Evolutionary conservation across 192 early-diverging fungal genomes (phyloP).

Genomic region (Entomortierella parvispora): DNA sequence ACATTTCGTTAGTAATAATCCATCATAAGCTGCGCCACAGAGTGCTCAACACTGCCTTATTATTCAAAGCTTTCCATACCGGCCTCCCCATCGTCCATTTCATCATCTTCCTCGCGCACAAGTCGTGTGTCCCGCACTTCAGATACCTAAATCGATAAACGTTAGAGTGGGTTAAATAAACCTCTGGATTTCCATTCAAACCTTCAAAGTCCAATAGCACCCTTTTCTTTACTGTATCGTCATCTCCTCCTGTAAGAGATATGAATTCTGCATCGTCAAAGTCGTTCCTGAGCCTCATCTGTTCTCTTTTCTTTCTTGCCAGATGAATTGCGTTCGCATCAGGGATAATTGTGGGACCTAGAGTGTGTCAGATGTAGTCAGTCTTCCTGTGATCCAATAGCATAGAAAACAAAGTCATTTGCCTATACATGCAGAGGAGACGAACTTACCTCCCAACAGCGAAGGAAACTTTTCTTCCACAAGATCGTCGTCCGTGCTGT

Average conservation of each 20-base stretch:
- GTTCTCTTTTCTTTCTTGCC: constrained; percentile 65
- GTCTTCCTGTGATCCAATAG: no score
- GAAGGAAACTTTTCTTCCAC: constrained; percentile 59
- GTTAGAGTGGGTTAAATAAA: no score
- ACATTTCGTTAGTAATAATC: not conserved
- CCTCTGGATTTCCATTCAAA: no score
- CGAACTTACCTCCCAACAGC: constrained; percentile 44
- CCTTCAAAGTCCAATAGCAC: no score
- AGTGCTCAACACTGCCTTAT: not conserved
- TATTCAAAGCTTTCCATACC: constrained; percentile 28
- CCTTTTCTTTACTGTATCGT: constrained; percentile 26
- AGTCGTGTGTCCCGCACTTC: constrained; percentile 52
- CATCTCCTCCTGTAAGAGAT: constrained; percentile 50
- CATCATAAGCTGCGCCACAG: not conserved
- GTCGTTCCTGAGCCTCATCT: constrained; percentile 54
- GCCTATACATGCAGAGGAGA: no score
- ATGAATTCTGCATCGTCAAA: constrained; percentile 48
- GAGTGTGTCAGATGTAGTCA: not conserved
- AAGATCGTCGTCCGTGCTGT: constrained; percentile 31
- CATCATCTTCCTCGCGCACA: constrained; percentile 68
- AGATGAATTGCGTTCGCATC: constrained; percentile 61
- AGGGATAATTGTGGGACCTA: constrained; percentile 54
- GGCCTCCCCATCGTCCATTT: constrained; percentile 64
- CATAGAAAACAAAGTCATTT: no score
- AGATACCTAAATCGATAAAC: no score